Evolutionary conservation across 257 asterid species (phyloP).

Genomic region (Ilex aquifolium): DNA sequence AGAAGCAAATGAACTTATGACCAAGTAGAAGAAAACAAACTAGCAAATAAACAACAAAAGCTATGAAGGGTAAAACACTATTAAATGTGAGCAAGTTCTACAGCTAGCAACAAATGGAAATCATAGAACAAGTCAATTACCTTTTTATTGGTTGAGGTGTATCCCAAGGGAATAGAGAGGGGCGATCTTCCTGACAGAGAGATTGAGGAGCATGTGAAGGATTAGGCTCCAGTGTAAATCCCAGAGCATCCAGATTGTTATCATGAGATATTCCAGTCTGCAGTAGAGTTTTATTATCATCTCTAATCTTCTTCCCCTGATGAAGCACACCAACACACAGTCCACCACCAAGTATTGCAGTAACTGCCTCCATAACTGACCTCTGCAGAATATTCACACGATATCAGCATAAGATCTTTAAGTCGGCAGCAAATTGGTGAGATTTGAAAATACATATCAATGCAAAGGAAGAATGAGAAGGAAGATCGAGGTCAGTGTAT

Average conservation of each 20-base stretch:
- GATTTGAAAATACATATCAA: too few relatives aligned
- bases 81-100: too few relatives aligned
- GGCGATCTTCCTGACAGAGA: slow-evolving; percentile 39
- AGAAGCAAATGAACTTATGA: too few relatives aligned
- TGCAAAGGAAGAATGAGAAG: too few relatives aligned
- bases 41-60: too few relatives aligned
- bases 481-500: too few relatives aligned
- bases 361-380: slow-evolving; percentile 86
- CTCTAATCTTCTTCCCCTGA: slow-evolving; percentile 93
- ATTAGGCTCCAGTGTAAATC: slow-evolving; percentile 77
- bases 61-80: too few relatives aligned
- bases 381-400: slow-evolving; percentile 43
- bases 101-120: slow-evolving; percentile 3
- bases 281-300: slow-evolving; percentile 73
- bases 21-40: too few relatives aligned
- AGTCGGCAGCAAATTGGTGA: too few relatives aligned
- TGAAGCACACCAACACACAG: slow-evolving; percentile 73
- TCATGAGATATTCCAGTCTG: slow-evolving; percentile 82
- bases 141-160: slow-evolving; percentile 62
- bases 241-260: slow-evolving; percentile 62
- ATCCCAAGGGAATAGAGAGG: slow-evolving; percentile 33
- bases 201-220: slow-evolving; percentile 35
- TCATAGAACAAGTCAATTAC: slow-evolving; percentile 28
- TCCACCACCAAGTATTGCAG: slow-evolving; percentile 77
- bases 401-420: too few relatives aligned